Evolutionary conservation across 192 early-diverging fungal genomes (phyloP), one percentile per base, ranked within the genome.

Genomic region (Coemansia sp.): DNA sequence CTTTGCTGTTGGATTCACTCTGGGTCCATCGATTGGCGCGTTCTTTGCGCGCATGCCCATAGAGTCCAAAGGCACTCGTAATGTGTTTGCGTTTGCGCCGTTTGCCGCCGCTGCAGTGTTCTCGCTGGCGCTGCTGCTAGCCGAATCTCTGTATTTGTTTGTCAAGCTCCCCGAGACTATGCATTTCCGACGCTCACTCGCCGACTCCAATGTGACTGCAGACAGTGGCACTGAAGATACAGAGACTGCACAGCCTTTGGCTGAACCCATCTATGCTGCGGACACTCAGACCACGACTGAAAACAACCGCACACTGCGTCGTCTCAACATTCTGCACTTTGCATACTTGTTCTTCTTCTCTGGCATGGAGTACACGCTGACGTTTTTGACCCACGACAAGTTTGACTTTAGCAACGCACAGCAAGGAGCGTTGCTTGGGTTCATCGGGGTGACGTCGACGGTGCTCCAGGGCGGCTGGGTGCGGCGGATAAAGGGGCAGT

Each of bases 291-390:
- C 37, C 5, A 36, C 28, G 14, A 8, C 44, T 11, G 31, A 24
- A 23, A 56, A 21, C 25, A 46, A 17, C 20, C 55, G 31, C 28
- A 18, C 12, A 10, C 64, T 85, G 7, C 67, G 76, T 9, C 65
- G 77, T 9, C 86, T 99, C 31, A 88, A 87, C 18, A 60, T 74
- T 28, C 71, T 93, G 21, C 95, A 97, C 67, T 95, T 92, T 64
- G 73, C 88, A 14, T 95, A 92, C 67, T 82, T 96, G 40, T 93
- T 99, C 64, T 82, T 93, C 56, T 99, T 97, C 66, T 92, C 92
- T 3, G 96, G 97, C 1, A 96, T 99, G 93, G 97, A 99, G 83
- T 99, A 97, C 81, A 99, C 95, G 1, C 83, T 99, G 52, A 93
- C 94, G 2, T 99, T 99, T 71, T 76, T 97, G 60, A 99, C 97